Percentiles rank a stretch among this genome's conserved stretches.
Conservation (phyloP, 441 rosid genomes). For the Pelargonium citronellum region DNA sequence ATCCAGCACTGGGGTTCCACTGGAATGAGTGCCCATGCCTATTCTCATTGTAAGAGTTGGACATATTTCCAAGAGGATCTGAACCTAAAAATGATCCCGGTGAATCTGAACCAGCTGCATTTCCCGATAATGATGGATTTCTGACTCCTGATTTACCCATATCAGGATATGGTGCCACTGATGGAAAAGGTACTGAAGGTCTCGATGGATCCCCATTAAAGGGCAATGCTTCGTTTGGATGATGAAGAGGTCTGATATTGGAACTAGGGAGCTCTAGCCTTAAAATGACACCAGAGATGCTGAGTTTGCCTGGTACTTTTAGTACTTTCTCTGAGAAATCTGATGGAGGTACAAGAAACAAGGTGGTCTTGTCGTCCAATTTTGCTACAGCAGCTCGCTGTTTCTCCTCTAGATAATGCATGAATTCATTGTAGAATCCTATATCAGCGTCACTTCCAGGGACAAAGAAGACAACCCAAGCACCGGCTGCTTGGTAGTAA, state of each 20-base stretch:
- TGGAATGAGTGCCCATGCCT: constrained; percentile 28
- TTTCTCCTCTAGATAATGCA: constrained; percentile 90
- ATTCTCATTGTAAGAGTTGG: constrained; percentile 37
- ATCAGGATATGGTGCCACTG: constrained; percentile 28
- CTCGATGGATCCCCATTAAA: constrained; percentile 40
- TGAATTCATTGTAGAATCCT: constrained; percentile 79
- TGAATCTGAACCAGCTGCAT: constrained; percentile 29
- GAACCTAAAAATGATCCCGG: constrained; percentile 15
- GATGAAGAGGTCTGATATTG: constrained; percentile 37
- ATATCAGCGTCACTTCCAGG: constrained; percentile 89
- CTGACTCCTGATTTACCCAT: constrained; percentile 31
- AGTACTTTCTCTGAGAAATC: constrained; percentile 89
- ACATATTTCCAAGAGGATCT: constrained; percentile 26
- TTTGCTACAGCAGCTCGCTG: constrained; percentile 97
- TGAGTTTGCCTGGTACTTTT: constrained; percentile 85
- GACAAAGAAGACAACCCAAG: constrained; percentile 93
- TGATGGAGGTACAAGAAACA: constrained; percentile 95
- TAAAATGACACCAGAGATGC: constrained; percentile 88
- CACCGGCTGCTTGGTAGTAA: constrained; percentile 81
- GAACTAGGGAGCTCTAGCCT: constrained; percentile 57
- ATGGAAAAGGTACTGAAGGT: constrained; percentile 16
- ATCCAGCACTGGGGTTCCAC: constrained; percentile 21
- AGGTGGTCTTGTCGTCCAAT: constrained; percentile 77
- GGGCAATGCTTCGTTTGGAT: constrained; percentile 33
- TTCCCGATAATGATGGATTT: constrained; percentile 29